Evolutionary conservation across 164 flowering plant genomes (phyloP).

Genomic region (Protea cynaroides): DNA sequence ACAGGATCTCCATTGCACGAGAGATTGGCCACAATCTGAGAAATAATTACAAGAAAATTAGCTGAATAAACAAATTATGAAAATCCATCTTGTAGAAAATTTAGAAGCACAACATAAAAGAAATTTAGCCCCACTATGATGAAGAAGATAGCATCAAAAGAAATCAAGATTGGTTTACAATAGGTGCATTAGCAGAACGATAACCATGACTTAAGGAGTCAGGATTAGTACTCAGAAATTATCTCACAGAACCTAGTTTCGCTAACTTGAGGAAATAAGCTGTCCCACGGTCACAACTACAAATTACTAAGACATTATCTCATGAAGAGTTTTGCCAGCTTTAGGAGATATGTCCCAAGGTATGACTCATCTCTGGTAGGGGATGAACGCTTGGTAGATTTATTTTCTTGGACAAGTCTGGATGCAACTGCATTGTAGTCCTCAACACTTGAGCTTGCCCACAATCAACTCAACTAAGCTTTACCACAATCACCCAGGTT

Average conservation of each 20-base stretch:
- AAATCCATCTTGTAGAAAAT: neutral
- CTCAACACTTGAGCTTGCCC: neutral
- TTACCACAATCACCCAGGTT: too few relatives aligned
- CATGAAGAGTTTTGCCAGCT: too few relatives aligned
- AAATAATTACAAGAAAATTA: neutral
- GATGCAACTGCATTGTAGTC: neutral
- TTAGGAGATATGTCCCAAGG: too few relatives aligned
- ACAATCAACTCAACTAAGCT: too few relatives aligned
- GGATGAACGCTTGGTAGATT: too few relatives aligned
- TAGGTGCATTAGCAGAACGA: neutral
- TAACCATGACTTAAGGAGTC: neutral
- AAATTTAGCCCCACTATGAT: neutral
- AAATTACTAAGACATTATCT: too few relatives aligned
- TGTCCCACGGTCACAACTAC: neutral
- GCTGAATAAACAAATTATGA: neutral
- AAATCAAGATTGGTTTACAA: neutral
- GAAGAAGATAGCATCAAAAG: neutral
- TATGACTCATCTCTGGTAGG: neutral
- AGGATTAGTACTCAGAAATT: neutral
- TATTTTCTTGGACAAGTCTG: too few relatives aligned
- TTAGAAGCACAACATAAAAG: neutral
- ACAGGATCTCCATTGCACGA: slow-evolving; percentile 15
- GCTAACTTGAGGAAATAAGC: too few relatives aligned
- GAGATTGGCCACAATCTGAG: slow-evolving; percentile 15
- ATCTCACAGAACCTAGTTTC: neutral